Evolutionary conservation across 139 green algal genomes (phyloP), one percentile per base, ranked within the genome.

Genomic region (Closterium sp.): DNA sequence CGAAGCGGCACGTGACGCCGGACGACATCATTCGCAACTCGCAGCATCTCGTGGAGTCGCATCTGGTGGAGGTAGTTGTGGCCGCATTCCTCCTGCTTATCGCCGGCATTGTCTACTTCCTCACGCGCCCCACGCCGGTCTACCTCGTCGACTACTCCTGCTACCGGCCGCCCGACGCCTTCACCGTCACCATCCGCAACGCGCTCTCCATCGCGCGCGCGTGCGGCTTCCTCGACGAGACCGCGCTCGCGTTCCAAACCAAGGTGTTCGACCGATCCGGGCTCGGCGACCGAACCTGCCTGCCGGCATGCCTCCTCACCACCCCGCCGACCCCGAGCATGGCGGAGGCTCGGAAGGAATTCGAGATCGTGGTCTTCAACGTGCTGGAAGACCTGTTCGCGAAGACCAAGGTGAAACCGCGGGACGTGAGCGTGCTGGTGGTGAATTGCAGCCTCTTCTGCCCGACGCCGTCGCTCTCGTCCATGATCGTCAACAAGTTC

Each of bases 401-500:
- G 4, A 93, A 93, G 43, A 93, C 94, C 92, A 93, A 95, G 30
- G 84, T 98, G 35, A 92, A 95, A 55, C 95, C 97, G 4, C 90
- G 91, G 83, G 93, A 98, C 91, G 96, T 99, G 30, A 97, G 97
- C 93, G 97, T 98, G 88, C 93, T 99, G 34, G 95, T 99, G 35
- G 96, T 99, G 28, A 99, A 99, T 96, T 99, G 97, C 97, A 96
- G 90, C 69, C 95, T 99, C 33, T 99, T 99, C 96, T 98, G 98
- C 96, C 97, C 97, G 31, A 99, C 97, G 1, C 97, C 97, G 83
- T 98, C 95, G 19, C 94, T 99, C 32, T 94, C 95, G 2, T 96
- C 97, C 32, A 99, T 99, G 97, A 96, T 99, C 84, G 97, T 99
- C 90, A 98, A 98, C 94, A 94, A 97, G 66, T 98, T 98, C 94